Base-by-base conservation (phyloP, 306 rosid genomes). In the Prunus padus region DNA sequence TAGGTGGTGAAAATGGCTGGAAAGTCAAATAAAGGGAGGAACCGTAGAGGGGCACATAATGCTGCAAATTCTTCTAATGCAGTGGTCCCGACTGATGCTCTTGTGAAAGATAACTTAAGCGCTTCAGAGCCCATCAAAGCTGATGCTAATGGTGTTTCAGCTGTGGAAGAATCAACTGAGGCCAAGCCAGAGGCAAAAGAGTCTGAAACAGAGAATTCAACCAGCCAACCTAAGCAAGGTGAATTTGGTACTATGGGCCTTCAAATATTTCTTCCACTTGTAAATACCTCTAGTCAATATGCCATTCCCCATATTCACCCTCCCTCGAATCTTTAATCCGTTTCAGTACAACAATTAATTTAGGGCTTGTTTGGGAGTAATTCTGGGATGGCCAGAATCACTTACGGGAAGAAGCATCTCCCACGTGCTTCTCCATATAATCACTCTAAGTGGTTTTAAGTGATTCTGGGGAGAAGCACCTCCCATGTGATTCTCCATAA, bases 1-100 rank as follows among this genome's bases (percentile, higher is more conserved):
- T 19, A 46, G 84, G 76, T 15, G 83, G 82, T 65, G 65, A 67
- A 78, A 79, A 96, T 96, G 99, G 99, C 97, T 59, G 97, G 99
- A 57, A 96, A 90, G 72, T 90, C 98, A 0, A 84, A 85, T 84
- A 92, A 86, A 77, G 93, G 91, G 69, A 90, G 84, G 89, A 81
- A 80, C 82, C 82, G 81, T 81, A 90, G 65, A 82, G 93, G 82
- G 67, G 80, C 85, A 0, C 86, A 87, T 46, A 81, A 65, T 69
- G 52, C 69, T 1, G 14, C 86, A 4, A 67, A 50, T 72, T 54
- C 84, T 11, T 60, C 90, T 1, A 94, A 85, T 33, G 28, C 86
- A 4, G 54, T 76, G 28, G 81, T 73, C 31, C 64, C 75, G n/a
- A 16, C 87, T 52, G 86, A 82, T 69, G 78, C 74, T 84, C 78